Evolutionary conservation across 1,284 basidiomycete species (phyloP), one percentile per base, ranked within the genome.

Genomic region (Polyporus tsugae): DNA sequence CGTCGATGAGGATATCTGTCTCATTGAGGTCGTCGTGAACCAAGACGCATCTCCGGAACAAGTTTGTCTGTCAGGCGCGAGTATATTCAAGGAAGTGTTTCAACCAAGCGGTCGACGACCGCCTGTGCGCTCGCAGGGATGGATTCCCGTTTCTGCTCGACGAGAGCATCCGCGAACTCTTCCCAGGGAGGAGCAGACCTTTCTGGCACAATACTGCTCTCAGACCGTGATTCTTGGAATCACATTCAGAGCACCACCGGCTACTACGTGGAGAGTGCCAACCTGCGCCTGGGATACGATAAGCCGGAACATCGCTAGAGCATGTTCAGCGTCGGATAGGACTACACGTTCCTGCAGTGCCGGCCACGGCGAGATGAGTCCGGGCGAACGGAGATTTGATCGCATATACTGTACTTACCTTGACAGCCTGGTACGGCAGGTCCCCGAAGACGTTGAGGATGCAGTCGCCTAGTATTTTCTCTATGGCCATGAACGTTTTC

Each of bases 311-410:
- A 22, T 38, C 15, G 22, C 13, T n/a, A 25, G 22, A 60, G 38
- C 58, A 22, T 42, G 22, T n/a, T 58, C 58, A 15, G 22, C 11
- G 38, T 42, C 42, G 0, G 58, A 39, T 39, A 42, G 58, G 22
- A 41, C 39, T 13, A 15, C 38, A 38, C 11, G 57, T 22, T 59
- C n/a, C 55, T 57, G 33, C 44, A n/a, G 49, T 52, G 49, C 13
- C 35, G 22, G 58, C 58, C 58, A 17, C 22, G 38, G 39, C 58
- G 58, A 60, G 58, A 25, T 39, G 22, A n/a, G 39, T 42, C 58
- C 36, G 13, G 58, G 39, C 52, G 22, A 38, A 15, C 38, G 58
- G 58, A 41, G 15, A 60, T 60, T 35, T 7, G 10, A 35, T n/a
- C 19, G 55, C 17, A 13, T 22, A 10, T 42, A 38, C 22, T 41